A percentile compares a stretch with the other conserved stretches of the same genome.
phyloP scores from a whole-genome alignment of 768 basidiomycete species.

The Krasilnikovozyma curviuscula region DNA sequence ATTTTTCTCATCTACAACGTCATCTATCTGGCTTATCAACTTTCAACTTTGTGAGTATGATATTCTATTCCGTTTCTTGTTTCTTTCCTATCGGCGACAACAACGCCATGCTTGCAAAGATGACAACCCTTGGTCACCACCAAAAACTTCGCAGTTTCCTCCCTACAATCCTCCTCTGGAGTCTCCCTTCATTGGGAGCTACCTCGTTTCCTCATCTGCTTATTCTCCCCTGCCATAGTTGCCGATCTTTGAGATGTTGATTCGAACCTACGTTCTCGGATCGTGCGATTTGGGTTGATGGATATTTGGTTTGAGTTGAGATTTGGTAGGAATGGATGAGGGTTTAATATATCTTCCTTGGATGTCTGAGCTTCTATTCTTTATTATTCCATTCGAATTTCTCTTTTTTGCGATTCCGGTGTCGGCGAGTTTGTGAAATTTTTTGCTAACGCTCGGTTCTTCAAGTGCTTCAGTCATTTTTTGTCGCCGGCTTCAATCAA shows the following conservation, averaged over 20 bases:
- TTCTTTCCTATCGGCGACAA: neutral
- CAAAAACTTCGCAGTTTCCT: slow-evolving; percentile 10
- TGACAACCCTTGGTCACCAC: too few relatives aligned
- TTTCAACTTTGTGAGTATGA: neutral
- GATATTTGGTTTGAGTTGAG: neutral
- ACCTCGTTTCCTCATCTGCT: neutral
- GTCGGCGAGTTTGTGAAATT: too few relatives aligned
- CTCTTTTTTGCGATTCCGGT: too few relatives aligned
- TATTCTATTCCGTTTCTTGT: neutral
- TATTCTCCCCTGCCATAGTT: neutral
- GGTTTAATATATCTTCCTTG: slow-evolving; percentile 2
- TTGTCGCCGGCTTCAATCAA: too few relatives aligned
- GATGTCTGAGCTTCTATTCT: neutral
- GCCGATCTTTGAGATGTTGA: neutral
- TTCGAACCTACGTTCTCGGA: slow-evolving; percentile 4
- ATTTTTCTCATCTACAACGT: neutral
- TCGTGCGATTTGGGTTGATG: neutral
- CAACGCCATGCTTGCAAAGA: too few relatives aligned
- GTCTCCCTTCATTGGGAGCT: neutral
- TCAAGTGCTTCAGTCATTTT: too few relatives aligned
- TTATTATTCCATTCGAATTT: neutral
- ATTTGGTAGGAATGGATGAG: slow-evolving; percentile 1
- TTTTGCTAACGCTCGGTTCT: too few relatives aligned
- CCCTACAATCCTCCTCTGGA: slow-evolving; percentile 7
- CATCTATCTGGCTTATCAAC: neutral